phyloP scores from a whole-genome alignment of 805 yeast genomes.

The Priceomyces castillae region DNA sequence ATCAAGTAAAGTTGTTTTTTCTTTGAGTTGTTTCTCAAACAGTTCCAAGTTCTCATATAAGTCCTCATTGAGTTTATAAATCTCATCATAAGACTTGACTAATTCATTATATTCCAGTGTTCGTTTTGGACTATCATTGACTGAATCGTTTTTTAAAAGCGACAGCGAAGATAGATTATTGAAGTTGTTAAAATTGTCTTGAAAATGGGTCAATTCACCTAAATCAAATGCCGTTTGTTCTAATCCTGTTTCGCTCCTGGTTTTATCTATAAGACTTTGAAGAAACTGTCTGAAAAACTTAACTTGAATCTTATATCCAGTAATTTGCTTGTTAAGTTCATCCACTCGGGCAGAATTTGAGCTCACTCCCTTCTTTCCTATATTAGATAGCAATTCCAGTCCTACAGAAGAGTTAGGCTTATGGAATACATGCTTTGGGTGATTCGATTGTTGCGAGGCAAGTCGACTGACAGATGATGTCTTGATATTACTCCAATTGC shows the following conservation, averaged over 20 bases:
- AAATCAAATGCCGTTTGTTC: conserved; percentile 3
- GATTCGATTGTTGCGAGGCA: not conserved
- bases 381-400: not conserved
- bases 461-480: not conserved
- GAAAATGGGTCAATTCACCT: conserved; percentile 18
- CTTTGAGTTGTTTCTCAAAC: conserved; percentile 30
- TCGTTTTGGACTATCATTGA: conserved; percentile 9
- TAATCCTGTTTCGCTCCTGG: not conserved
- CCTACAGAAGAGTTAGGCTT: not conserved
- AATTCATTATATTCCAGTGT: conserved; percentile 20
- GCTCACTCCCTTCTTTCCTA: conserved; percentile 13
- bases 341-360: conserved; percentile 20
- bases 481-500: not conserved
- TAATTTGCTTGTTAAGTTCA: conserved; percentile 33
- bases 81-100: conserved; percentile 31
- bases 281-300: conserved; percentile 39
- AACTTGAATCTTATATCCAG: conserved; percentile 38
- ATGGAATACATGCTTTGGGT: not conserved
- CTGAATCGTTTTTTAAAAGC: conserved; percentile 7
- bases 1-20: conserved; percentile 22
- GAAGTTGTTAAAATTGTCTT: conserved; percentile 13
- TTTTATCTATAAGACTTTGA: conserved; percentile 32
- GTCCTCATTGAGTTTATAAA: conserved; percentile 36
- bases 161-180: conserved; percentile 7
- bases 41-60: conserved; percentile 34